Evolutionary conservation across 805 yeast genomes (phyloP), one percentile per base, ranked within the genome.

Genomic region (Teunomyces atbi): DNA sequence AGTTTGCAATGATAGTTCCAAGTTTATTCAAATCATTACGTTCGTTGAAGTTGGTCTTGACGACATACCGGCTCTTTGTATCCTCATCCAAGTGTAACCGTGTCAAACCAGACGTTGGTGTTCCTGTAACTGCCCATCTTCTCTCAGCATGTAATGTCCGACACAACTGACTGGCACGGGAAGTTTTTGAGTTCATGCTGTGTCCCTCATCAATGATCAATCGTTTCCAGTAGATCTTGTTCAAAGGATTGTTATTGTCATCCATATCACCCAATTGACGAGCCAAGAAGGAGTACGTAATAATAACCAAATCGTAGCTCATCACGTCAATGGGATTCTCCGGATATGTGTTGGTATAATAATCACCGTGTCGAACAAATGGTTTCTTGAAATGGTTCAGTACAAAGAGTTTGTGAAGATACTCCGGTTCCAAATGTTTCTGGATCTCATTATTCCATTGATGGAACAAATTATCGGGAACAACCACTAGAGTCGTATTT

Each of bases 161-260:
- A 15, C 86, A 81, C 28, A 80, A 57, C 6, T 62, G 56, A 6
- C 79, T 82, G 0, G 79, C 72, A 42, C 77, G 68, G 0, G 86
- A 73, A 1, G 72, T 59, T 45, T 73, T 74, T 6, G 83, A 73
- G 48, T 71, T 74, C 77, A 84, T 74, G 21, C 82, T 74, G 59
- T 84, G 90, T 0, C 90, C 90, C 60, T 84, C 91, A 59, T 84
- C 91, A n/a, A 85, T 79, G 13, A 85, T 82, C 26, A 84, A 64
- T 18, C 90, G 57, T 56, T 84, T 84, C 89, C 90, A 84, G 52
- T 75, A 79, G 1, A 83, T 60, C 10, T 60, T 54, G 30, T 63
- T 58, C 8, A 84, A 56, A 1, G 74, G 64, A 3, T 71, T 70
- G 3, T 64, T 62, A 3, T 36, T 42, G 2, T 42, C 49, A 8